Base-by-base conservation (phyloP, 83 land plant species). In the Picea abies region DNA sequence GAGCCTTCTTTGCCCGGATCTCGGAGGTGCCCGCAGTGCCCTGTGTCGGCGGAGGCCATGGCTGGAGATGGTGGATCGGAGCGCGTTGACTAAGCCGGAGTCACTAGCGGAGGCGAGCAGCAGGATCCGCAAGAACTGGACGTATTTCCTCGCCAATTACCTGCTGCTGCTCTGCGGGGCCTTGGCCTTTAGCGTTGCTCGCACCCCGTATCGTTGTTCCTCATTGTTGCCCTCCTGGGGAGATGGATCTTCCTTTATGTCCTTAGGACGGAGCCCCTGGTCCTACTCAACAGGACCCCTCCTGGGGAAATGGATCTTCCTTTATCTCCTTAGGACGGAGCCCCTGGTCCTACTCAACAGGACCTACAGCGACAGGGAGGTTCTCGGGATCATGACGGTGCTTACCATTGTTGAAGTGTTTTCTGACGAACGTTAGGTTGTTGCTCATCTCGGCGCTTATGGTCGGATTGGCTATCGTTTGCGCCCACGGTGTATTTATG, bases 241-340 rank as follows among this genome's bases (percentile, higher is more conserved):
- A 86, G 89, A 49, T 96, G 97, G 99, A 63, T 79, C 35, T 94
- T 93, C 81, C 88, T 93, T 78, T 96, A 91, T 86, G 82, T 92
- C 66, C 82, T 96, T 81, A 90, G 98, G 87, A 88, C 80, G 73
- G 85, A 83, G 63, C 95, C 98, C 14, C 81, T 96, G 25, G 91
- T 89, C 3, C 25, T 89, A 56, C 84, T 94, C 72, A 93, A 93
- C 29, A 80, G 98, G 47, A 82, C 84, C 11, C 20, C 88, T 96
- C 32, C 84, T 91, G 80, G 86, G 91, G 66, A 86, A 88, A 49
- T 96, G 97, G 99, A 63, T 79, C 35, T 94, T 93, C 81, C 88
- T 93, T 78, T 96, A 91, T 86, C 83, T 92, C 66, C 82, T 94
- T 81, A 90, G 98, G 87, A 88, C 80, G 73, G 85, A 83, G 63